A percentile compares a stretch with the other conserved stretches of the same genome.
phyloP scores from a whole-genome alignment of 108 stramenopile genomes.

The Bacterosira constricta region DNA sequence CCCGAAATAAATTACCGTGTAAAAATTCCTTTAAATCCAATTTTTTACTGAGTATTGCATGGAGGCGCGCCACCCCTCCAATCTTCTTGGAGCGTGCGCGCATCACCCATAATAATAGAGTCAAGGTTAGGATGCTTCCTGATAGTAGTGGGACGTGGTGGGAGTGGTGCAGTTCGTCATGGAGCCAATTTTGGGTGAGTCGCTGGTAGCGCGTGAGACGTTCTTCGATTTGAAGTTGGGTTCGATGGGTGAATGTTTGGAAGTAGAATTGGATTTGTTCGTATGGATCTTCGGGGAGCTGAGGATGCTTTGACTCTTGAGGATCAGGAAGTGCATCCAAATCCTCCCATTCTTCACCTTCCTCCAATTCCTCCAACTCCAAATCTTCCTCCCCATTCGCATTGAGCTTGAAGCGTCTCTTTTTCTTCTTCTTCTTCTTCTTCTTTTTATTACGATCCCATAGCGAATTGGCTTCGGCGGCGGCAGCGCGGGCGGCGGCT shows the following conservation, averaged over 20 bases:
- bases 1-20: slow-evolving; percentile 5
- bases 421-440: slow-evolving; percentile 14
- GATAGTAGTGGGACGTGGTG: slow-evolving; percentile 8
- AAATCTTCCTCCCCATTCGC: background rate
- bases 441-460: slow-evolving; percentile 18
- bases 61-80: slow-evolving; percentile 1
- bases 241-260: slow-evolving; percentile 22
- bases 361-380: slow-evolving; percentile 2
- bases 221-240: slow-evolving; percentile 1
- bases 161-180: slow-evolving; percentile 38
- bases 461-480: slow-evolving; percentile 31
- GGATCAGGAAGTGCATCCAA: too few species aligned
- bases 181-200: slow-evolving; percentile 8
- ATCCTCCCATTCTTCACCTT: slow-evolving; percentile 11
- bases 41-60: slow-evolving; percentile 32
- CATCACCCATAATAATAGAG: background rate
- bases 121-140: background rate
- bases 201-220: slow-evolving; percentile 1
- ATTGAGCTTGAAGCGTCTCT: background rate
- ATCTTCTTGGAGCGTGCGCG: background rate
- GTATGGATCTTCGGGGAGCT: slow-evolving; percentile 49
- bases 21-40: slow-evolving; percentile 10
- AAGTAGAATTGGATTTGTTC: slow-evolving; percentile 53
- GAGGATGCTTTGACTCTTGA: too few species aligned
- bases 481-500: slow-evolving; percentile 45